Evolutionary conservation across 169 alveolate genomes (phyloP).

Genomic region (Eimeria zaria): DNA sequence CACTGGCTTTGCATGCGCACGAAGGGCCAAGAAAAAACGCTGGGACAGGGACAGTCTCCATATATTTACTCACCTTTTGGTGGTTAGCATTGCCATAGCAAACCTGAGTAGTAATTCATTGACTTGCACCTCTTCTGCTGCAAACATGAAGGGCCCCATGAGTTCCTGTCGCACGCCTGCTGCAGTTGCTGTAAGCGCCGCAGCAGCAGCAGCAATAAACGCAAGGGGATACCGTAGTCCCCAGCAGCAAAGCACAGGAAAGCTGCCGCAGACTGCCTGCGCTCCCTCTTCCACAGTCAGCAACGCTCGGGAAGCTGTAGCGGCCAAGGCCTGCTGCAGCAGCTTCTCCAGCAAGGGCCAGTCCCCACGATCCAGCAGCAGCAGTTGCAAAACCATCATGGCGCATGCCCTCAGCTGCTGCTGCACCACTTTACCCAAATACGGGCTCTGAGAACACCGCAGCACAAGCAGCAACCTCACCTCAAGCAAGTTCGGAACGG

Average conservation of each 20-base stretch:
- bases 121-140: constrained; percentile 39
- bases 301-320: constrained; percentile 17
- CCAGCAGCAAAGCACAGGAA: constrained; percentile 65
- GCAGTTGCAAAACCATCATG: constrained; percentile 34
- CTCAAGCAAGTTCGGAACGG: not conserved
- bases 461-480: not conserved
- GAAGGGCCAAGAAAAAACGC: not conserved
- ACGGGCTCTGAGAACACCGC: constrained; percentile 52
- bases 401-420: constrained; percentile 56
- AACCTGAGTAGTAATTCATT: constrained; percentile 59
- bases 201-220: constrained; percentile 55
- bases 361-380: constrained; percentile 70
- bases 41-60: not conserved
- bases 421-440: constrained; percentile 26
- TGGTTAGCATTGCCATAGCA: constrained; percentile 40
- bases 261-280: constrained; percentile 47
- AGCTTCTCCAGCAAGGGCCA: constrained; percentile 53
- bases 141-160: constrained; percentile 26
- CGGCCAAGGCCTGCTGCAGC: constrained; percentile 61
- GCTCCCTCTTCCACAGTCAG: constrained; percentile 7
- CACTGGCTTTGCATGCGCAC: not conserved
- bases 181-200: constrained; percentile 64
- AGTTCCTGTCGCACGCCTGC: constrained; percentile 57
- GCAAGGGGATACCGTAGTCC: constrained; percentile 50
- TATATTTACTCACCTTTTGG: constrained; percentile 27